Conservation (phyloP, 768 basidiomycete species). For the Hysterangium stoloniferum region DNA sequence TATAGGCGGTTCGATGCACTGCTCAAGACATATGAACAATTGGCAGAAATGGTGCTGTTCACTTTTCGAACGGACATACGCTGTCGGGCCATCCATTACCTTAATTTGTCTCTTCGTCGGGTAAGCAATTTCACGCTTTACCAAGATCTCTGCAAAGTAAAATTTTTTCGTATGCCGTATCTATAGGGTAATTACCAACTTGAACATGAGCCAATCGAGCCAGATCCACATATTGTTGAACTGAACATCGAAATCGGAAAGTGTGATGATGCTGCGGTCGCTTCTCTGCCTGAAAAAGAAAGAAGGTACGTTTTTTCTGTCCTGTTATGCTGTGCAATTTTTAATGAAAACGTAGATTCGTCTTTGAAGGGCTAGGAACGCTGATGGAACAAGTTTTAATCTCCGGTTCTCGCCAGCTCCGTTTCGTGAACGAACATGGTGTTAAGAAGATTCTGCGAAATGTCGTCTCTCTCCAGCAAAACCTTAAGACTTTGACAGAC, state of each 20-base stretch:
- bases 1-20: conserved; percentile 85
- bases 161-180: conserved; percentile 12
- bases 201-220: conserved; percentile 80
- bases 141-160: background rate
- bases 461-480: conserved; percentile 86
- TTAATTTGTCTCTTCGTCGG: conserved; percentile 71
- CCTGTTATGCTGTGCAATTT: background rate
- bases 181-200: conserved; percentile 76
- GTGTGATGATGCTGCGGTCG: conserved; percentile 62
- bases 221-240: conserved; percentile 83
- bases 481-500: conserved; percentile 67
- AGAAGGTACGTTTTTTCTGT: conserved; percentile 45
- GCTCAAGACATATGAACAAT: conserved; percentile 82
- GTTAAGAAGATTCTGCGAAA: conserved; percentile 84
- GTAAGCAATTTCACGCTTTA: conserved; percentile 32
- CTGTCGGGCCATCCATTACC: conserved; percentile 73
- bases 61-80: conserved; percentile 85
- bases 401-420: conserved; percentile 61
- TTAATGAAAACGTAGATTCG: conserved; percentile 47
- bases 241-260: conserved; percentile 73
- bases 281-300: conserved; percentile 54
- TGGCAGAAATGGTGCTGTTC: conserved; percentile 79
- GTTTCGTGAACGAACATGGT: conserved; percentile 62
- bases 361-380: conserved; percentile 78
- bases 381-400: conserved; percentile 83